A percentile compares a stretch with the other conserved stretches of the same genome.
Evolutionary conservation across 2,329 filamentous ascomycete genomes (phyloP).

Genomic region (Alternaria gaisen): DNA sequence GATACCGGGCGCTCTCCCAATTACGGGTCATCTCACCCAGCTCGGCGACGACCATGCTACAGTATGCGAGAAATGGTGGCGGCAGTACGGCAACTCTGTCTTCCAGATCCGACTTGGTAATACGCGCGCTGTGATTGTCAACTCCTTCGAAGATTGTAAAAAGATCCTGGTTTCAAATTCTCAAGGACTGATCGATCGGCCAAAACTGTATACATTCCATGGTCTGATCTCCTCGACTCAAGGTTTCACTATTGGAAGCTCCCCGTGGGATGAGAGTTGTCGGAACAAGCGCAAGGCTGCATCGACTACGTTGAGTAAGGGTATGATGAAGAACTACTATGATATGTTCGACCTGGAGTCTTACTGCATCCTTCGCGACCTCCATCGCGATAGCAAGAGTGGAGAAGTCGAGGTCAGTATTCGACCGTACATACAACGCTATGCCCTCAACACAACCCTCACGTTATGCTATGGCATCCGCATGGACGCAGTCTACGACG

Average conservation of each 20-base stretch:
- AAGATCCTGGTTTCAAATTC: conserved; percentile 61
- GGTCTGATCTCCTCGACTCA: conserved; percentile 59
- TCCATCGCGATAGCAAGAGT: conserved; percentile 55
- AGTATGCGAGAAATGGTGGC: conserved; percentile 61
- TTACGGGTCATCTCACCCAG: conserved; percentile 61
- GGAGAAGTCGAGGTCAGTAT: conserved; percentile 57
- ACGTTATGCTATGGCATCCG: conserved; percentile 65
- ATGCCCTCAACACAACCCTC: conserved; percentile 63
- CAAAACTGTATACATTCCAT: conserved; percentile 64
- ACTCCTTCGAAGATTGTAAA: conserved; percentile 62
- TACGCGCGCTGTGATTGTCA: conserved; percentile 62
- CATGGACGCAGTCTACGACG: conserved; percentile 64
- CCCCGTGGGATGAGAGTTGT: conserved; percentile 63
- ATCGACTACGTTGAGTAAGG: conserved; percentile 57
- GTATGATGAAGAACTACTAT: conserved; percentile 59
- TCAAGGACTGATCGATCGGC: conserved; percentile 61
- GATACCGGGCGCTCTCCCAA: conserved; percentile 60
- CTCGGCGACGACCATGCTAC: conserved; percentile 65
- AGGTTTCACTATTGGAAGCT: conserved; percentile 65
- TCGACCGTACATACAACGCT: conserved; percentile 63
- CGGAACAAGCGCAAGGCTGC: conserved; percentile 63
- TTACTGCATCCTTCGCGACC: conserved; percentile 60
- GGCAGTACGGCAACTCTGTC: conserved; percentile 57
- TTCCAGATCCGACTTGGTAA: conserved; percentile 65
- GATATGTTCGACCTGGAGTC: conserved; percentile 65